Base-by-base conservation (phyloP, 2,329 filamentous ascomycete genomes). In the Aspergillus sergii region DNA sequence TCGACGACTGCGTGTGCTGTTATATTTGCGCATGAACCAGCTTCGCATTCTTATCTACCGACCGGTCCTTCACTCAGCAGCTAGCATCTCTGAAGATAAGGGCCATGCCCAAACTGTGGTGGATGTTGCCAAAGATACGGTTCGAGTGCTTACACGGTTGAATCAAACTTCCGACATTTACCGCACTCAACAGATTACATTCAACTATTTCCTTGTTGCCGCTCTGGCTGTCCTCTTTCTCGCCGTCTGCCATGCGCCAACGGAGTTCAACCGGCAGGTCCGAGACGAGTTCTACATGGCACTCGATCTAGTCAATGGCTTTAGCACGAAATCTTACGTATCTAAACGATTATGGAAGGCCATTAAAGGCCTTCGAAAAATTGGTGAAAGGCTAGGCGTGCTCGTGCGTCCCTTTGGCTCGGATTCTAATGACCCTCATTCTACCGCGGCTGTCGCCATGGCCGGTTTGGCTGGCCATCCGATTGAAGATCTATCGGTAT, bases 41-140 rank as follows among this genome's bases (percentile, higher is more conserved):
- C 92, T 96, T 79, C 90, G 94, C 6, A 95, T 94, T 62, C 88
- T 93, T 75, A 91, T 97, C 32, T 94, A 96, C 76, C 91, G 93
- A 0, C 93, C 93, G 0, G 89, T 97, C 3, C 81, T 98, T 10
- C 92, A 97, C 76, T 94, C 91, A 21, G 88, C 92, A 4, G 91
- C 88, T 14, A 94, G 89, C 70, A 97, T 97, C 71, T 87, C 91
- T 79, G 86, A 90, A 62, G 90, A 96, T 73, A 84, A 89, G 57
- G 79, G 82, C 5, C 89, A 92, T 66, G 93, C 93, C 3, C 88
- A 92, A 71, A 91, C 86, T 0, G 87, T 87, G 4, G 84, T 89
- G 26, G 85, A 87, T 62, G 83, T 90, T 16, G 86, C 88, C 23
- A 89, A 89, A 72, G 88, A 90, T 69, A 88, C 87, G 0, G 85